Conservation (phyloP, 768 basidiomycete species). For the Phanerochaete sordida region DNA sequence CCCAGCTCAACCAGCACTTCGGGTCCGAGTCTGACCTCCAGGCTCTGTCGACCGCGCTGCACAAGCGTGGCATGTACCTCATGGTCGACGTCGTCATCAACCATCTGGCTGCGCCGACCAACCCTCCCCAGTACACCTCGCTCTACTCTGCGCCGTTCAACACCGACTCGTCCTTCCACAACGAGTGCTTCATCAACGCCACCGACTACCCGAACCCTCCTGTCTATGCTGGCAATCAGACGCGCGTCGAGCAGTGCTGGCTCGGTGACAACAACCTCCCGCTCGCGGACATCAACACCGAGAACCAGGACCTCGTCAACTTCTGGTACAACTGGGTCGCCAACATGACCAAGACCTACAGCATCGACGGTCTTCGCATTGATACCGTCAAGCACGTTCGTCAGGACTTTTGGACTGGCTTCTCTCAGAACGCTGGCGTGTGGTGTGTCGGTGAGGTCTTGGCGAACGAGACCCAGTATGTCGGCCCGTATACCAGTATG, state of each 20-base stretch:
- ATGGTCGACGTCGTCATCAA: conserved; percentile 66
- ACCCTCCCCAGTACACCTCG: conserved; percentile 19
- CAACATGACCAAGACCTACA: conserved; percentile 42
- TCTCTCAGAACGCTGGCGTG: conserved; percentile 43
- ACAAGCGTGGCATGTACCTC: conserved; percentile 51
- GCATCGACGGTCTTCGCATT: conserved; percentile 52
- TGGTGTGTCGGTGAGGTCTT: conserved; percentile 57
- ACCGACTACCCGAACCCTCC: conserved; percentile 27
- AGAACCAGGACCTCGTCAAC: conserved; percentile 39
- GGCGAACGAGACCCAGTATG: conserved; percentile 37
- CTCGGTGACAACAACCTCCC: conserved; percentile 51
- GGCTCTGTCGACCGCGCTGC: conserved; percentile 42
- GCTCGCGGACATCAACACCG: conserved; percentile 58
- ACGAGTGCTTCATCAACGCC: conserved; percentile 33
- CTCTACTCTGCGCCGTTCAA: conserved; percentile 29
- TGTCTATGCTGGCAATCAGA: conserved; percentile 33
- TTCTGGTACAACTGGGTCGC: conserved; percentile 46
- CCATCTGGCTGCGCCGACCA: conserved; percentile 43
- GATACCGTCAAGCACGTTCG: conserved; percentile 59
- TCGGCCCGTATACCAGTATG: conserved; percentile 39
- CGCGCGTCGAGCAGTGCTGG: conserved; percentile 55
- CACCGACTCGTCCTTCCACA: conserved; percentile 35
- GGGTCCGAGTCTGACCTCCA: conserved; percentile 50
- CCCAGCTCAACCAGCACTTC: conserved; percentile 48
- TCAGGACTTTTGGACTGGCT: conserved; percentile 51